A percentile compares a stretch with the other conserved stretches of the same genome.
Evolutionary conservation across 805 yeast genomes (phyloP).

Genomic region (Candida ortonii): DNA sequence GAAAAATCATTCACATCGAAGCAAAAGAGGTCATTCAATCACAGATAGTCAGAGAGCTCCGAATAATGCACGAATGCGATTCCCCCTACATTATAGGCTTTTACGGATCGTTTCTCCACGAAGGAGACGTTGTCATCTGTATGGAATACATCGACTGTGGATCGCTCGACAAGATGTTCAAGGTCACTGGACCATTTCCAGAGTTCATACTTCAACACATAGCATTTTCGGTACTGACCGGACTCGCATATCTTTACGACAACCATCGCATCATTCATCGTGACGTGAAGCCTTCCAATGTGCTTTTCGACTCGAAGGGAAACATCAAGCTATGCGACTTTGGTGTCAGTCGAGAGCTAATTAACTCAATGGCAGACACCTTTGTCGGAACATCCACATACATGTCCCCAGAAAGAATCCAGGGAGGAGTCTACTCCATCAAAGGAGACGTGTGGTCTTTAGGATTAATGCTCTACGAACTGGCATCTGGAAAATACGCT

Average conservation of each 20-base stretch:
- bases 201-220: constrained; percentile 70
- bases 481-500: constrained; percentile 83
- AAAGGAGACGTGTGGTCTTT: constrained; percentile 97
- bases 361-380: constrained; percentile 93
- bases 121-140: constrained; percentile 77
- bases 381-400: constrained; percentile 97
- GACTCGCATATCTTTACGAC: constrained; percentile 77
- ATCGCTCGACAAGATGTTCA: constrained; percentile 76
- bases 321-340: constrained; percentile 91
- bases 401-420: constrained; percentile 97
- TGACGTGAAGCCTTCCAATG: constrained; percentile 95
- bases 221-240: constrained; percentile 72
- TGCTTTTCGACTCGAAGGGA: constrained; percentile 80
- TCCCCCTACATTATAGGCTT: constrained; percentile 82
- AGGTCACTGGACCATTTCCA: constrained; percentile 59
- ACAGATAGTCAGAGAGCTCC: constrained; percentile 83
- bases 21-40: constrained; percentile 73
- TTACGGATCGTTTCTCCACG: constrained; percentile 82
- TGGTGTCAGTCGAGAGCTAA: constrained; percentile 90
- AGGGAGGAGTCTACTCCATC: constrained; percentile 90
- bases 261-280: constrained; percentile 88
- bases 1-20: constrained; percentile 83
- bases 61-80: constrained; percentile 87
- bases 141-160: constrained; percentile 98
- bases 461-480: constrained; percentile 85